Evolutionary conservation across 305 asterid genomes (phyloP).

Genomic region (Fraxinus baroniana): DNA sequence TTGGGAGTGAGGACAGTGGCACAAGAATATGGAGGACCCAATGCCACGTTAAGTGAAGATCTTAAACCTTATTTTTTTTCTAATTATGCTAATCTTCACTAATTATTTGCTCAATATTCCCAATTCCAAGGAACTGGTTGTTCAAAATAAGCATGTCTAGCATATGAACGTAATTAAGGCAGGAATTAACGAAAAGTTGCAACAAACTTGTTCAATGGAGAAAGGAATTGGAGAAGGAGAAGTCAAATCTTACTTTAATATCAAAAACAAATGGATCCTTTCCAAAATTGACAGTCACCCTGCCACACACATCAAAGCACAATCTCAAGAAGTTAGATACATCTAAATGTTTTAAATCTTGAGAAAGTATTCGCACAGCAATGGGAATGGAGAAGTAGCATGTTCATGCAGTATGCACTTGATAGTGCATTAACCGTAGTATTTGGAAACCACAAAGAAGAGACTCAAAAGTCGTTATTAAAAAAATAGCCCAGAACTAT

Average conservation of each 20-base stretch:
- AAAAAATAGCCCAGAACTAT: not conserved
- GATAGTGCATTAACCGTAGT: not conserved
- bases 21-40: slow-evolving; percentile 84
- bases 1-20: slow-evolving; percentile 86
- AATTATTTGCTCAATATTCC: not conserved
- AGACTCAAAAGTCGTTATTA: not conserved
- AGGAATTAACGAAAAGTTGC: too few species aligned
- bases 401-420: slow-evolving; percentile 14
- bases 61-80: not conserved
- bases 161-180: not conserved
- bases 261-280: too few species aligned
- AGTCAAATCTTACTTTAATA: too few species aligned
- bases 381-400: slow-evolving; percentile 14
- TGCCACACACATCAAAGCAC: too few species aligned
- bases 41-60: not conserved
- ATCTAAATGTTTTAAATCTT: slow-evolving; percentile 3
- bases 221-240: too few species aligned
- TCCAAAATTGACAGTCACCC: too few species aligned
- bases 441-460: not conserved
- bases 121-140: not conserved
- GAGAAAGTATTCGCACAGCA: slow-evolving; percentile 14
- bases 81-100: slow-evolving; percentile 10
- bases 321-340: not conserved
- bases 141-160: not conserved
- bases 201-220: too few species aligned